phyloP scores from a whole-genome alignment of 768 basidiomycete species.

The Russula lepida region DNA sequence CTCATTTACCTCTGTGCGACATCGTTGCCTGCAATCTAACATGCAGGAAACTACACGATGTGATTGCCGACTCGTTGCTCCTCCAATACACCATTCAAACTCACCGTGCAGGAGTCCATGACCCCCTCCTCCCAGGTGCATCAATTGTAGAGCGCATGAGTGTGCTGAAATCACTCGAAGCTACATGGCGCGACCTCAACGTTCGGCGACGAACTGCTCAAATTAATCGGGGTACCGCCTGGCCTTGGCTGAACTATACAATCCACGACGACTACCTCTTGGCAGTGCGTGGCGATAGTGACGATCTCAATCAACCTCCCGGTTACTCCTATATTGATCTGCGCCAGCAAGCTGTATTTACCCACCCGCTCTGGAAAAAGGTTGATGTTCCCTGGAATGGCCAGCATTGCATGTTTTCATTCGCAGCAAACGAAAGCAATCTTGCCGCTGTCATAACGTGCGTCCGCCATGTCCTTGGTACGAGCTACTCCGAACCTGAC shows the following conservation, averaged over 20 bases:
- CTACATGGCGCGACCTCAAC: constrained; percentile 3
- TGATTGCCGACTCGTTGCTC: background rate
- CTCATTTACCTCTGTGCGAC: background rate
- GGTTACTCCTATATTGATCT: constrained; percentile 6
- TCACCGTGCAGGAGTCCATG: constrained; percentile 2
- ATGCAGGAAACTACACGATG: background rate
- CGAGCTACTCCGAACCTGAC: background rate
- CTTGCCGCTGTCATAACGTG: constrained; percentile 2
- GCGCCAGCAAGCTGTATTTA: background rate
- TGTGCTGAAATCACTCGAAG: background rate
- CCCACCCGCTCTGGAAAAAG: background rate
- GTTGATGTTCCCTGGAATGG: background rate
- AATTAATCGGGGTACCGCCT: background rate
- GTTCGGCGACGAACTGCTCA: background rate
- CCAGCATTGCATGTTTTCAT: constrained; percentile 2
- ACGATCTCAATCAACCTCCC: background rate
- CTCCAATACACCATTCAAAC: background rate
- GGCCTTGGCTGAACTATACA: constrained; percentile 9
- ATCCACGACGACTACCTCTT: constrained; percentile 5
- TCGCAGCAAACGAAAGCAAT: constrained; percentile 1
- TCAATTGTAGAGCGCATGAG: background rate
- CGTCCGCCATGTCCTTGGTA: background rate
- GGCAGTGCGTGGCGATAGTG: constrained; percentile 3
- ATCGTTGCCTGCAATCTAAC: background rate
- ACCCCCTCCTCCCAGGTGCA: background rate